phyloP scores from a whole-genome alignment of 768 basidiomycete species.

The Amanita polypyramis region DNA sequence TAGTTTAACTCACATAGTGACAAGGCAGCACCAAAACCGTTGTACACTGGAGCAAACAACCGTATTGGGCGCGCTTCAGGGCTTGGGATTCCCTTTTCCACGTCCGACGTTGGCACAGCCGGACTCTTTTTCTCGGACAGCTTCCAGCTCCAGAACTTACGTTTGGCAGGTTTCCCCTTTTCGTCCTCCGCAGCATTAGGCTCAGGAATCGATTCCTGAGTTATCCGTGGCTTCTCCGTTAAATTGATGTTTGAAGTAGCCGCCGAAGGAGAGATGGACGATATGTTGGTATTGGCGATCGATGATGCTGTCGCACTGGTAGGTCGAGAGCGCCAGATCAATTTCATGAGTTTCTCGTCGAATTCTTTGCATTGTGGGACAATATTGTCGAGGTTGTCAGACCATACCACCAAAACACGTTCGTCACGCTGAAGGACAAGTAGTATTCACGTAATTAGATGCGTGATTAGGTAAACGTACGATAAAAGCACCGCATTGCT shows the following conservation, averaged over 20 bases:
- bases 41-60: conserved; percentile 64
- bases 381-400: conserved; percentile 71
- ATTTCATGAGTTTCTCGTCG: conserved; percentile 54
- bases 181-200: conserved; percentile 9
- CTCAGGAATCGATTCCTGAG: conserved; percentile 21
- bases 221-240: conserved; percentile 36
- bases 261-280: conserved; percentile 28
- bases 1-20: conserved; percentile 41
- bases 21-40: conserved; percentile 58
- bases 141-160: conserved; percentile 31
- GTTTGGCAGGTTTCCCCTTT: conserved; percentile 17
- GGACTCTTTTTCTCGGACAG: conserved; percentile 23
- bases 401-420: conserved; percentile 75
- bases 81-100: conserved; percentile 36
- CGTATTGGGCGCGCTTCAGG: conserved; percentile 36
- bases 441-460: conserved; percentile 7
- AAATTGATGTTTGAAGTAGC: conserved; percentile 46
- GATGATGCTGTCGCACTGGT: conserved; percentile 24
- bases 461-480: conserved; percentile 27
- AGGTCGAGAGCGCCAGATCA: conserved; percentile 40
- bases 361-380: conserved; percentile 67
- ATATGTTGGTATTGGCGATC: conserved; percentile 19
- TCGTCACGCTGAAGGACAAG: conserved; percentile 55
- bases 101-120: conserved; percentile 25
- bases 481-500: conserved; percentile 84